A percentile compares a stretch with the other conserved stretches of the same genome.
Evolutionary conservation across 2,329 filamentous ascomycete genomes (phyloP).

Genomic region (Talaromyces sp.): DNA sequence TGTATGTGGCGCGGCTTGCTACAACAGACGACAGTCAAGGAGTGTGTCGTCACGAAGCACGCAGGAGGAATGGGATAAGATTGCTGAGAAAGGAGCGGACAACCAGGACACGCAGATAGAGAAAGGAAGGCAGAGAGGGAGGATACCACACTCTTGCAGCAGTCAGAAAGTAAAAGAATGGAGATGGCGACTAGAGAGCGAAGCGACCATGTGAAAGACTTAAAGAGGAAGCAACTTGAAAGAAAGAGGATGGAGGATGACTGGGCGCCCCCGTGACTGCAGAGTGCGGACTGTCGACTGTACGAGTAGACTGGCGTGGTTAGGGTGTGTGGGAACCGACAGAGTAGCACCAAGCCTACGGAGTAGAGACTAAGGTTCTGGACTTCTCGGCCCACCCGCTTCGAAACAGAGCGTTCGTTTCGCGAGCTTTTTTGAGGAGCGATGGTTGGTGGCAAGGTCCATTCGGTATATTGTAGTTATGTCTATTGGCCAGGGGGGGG

Average conservation of each 20-base stretch:
- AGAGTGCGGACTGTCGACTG: neutral
- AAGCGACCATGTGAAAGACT: conserved; percentile 17
- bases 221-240: conserved; percentile 18
- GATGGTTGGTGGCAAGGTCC: neutral
- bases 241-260: conserved; percentile 9
- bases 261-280: conserved; percentile 5
- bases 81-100: conserved; percentile 35
- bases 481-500: neutral
- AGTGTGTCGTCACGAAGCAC: conserved; percentile 20
- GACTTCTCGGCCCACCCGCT: conserved; percentile 1
- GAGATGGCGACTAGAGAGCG: conserved; percentile 10
- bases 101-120: conserved; percentile 35
- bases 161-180: conserved; percentile 10
- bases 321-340: neutral
- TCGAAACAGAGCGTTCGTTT: conserved; percentile 6
- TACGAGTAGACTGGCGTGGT: neutral
- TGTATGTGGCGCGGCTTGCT: neutral
- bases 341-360: neutral
- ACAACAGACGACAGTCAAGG: conserved; percentile 4
- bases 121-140: conserved; percentile 19
- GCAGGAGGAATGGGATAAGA: conserved; percentile 20
- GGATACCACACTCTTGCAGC: conserved; percentile 3
- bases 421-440: neutral
- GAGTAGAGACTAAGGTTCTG: neutral
- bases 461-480: neutral